Evolutionary conservation across 2,329 filamentous ascomycete species (phyloP), one percentile per base, ranked within the genome.

Genomic region (Rugonectria rugulosa): DNA sequence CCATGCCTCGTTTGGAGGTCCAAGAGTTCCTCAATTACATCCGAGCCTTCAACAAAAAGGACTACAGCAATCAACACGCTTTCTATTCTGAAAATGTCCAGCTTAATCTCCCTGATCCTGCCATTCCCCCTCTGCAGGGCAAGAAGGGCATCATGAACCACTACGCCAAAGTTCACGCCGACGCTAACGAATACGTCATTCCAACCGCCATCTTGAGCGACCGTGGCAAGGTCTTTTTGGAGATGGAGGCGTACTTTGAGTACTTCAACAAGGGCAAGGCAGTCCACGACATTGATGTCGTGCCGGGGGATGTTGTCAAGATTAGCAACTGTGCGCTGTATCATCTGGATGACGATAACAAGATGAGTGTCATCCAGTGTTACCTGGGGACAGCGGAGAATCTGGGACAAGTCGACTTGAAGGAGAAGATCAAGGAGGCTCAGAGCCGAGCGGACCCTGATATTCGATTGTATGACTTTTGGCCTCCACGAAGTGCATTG

Each of bases 251-350:
- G 3, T 53, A 53, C 34, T 53, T 53, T 15, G 19, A 26, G 29
- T 53, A 53, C 24, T 20, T 26, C 10, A 34, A 38, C 19, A 34
- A 53, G 12, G 42, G 24, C 5, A 53, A 46, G 15, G 20, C 27
- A 12, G 24, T 59, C 41, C 44, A 47, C 59, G 49, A 57, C 24
- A 44, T 55, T 21, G 21, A 59, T 36, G 26, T 50, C 11, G 23
- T 43, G 41, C 8, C 24, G 8, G 44, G 44, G 17, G 51, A 54
- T 12, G n/a, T 54, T 23, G 23, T 54, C 37, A 48, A 48, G 23
- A 54, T 54, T 37, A 36, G 19, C 17, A 36, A 19, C 4, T 47
- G 43, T 4, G 36, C 51, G 3, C 21, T 48, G 5, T 43, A 47
- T 15, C 9, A 24, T 3, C 26, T 54, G 11, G 31, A 54, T 23